These are phyloP conservation scores for Lentinula detonsa DNA, from an alignment of 768 basidiomycete genomes.

Conservation along the genomic window DNA sequence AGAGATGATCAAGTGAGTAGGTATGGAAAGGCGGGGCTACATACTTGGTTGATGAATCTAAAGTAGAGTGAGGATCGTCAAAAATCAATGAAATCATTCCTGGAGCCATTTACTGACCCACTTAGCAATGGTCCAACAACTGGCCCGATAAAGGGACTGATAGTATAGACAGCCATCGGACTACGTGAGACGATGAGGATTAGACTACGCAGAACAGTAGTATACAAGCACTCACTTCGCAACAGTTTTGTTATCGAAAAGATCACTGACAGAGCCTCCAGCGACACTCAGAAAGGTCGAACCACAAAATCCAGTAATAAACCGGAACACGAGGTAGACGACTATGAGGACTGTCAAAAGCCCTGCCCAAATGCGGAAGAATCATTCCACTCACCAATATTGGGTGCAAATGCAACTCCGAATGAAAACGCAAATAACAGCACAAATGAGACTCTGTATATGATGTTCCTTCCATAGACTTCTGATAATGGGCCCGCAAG, in stretches of 20 bases:
- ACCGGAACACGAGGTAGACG: slow-evolving; percentile 54
- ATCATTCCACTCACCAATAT: slow-evolving; percentile 40
- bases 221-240: slow-evolving; percentile 40
- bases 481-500: slow-evolving; percentile 51
- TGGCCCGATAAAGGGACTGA: slow-evolving; percentile 47
- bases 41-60: slow-evolving; percentile 67
- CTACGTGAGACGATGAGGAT: neutral
- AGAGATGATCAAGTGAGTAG: neutral
- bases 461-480: slow-evolving; percentile 57
- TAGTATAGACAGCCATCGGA: slow-evolving; percentile 40
- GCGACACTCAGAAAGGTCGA: slow-evolving; percentile 53
- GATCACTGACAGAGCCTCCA: slow-evolving; percentile 49
- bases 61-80: neutral
- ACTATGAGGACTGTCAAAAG: slow-evolving; percentile 23
- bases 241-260: slow-evolving; percentile 51
- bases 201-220: neutral
- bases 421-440: slow-evolving; percentile 61
- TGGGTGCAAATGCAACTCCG: slow-evolving; percentile 68
- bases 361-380: neutral
- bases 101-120: slow-evolving; percentile 34
- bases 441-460: slow-evolving; percentile 58
- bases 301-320: slow-evolving; percentile 50
- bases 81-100: slow-evolving; percentile 1
- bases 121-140: slow-evolving; percentile 51
- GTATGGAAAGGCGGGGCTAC: slow-evolving; percentile 2